Evolutionary conservation across 1,139 yeast species (phyloP), one percentile per base, ranked within the genome.

Genomic region (Candida sp.): DNA sequence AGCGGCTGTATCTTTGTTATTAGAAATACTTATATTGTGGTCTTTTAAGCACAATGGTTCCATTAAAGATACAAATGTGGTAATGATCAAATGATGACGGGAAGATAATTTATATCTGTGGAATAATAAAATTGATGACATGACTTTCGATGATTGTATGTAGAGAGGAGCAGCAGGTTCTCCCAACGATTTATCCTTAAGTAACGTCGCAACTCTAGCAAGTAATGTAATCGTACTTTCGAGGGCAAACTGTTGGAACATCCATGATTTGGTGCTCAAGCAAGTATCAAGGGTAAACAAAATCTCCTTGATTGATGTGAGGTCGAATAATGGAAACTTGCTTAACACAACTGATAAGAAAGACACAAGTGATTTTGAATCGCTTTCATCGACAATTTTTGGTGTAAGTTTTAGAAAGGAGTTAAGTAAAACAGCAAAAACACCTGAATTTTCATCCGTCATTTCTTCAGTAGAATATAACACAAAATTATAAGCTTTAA

Each of bases 51-150:
- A 64, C 22, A 83, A 56, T 2, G 71, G 62, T 36, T 66, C 73
- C 55, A 89, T 60, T 39, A 84, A 64, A 1, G 76, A 60, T 11
- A 74, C 67, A 43, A 84, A 70, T 0, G 75, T 61, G 4, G 70
- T 58, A 15, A 79, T 67, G 2, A 89, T 52, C 36, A 89, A 55
- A 57, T 89, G 96, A 54, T 87, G 82, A 57, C 97, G 80, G 29
- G 85, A 81, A 0, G 83, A 70, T 29, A 89, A 65, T 54, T 91
- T 79, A 57, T 70, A 79, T 43, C 97, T 75, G 52, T 89, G 95
- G 56, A 78, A 77, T 22, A 87, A 66, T 9, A 90, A 61, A 2
- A 86, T 64, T 29, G 69, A 73, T 0, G 91, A 81, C 27, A 82
- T 51, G 0, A 76, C 61, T 44, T 75, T 78, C 1, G 79, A 66